Evolutionary conservation across 2,329 filamentous ascomycete species (phyloP).

Genomic region (Aspergillus caelatus): DNA sequence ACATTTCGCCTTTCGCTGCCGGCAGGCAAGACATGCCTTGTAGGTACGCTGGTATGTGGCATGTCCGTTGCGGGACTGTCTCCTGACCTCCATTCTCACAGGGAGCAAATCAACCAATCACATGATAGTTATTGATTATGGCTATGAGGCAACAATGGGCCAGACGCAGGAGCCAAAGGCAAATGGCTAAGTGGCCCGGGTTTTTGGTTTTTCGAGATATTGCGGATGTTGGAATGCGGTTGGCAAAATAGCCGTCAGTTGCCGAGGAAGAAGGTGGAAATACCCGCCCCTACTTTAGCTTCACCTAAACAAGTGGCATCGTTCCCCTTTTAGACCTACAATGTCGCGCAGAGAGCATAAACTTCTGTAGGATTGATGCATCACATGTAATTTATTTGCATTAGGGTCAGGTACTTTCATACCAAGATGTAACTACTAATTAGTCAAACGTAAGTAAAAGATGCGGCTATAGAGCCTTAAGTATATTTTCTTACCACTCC

Average conservation of each 20-base stretch:
- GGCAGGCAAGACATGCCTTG: slow-evolving; percentile 58
- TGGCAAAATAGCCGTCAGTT: slow-evolving; percentile 23
- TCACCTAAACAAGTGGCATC: not conserved
- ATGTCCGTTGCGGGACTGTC: slow-evolving; percentile 17
- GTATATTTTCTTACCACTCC: not conserved
- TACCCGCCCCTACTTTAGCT: slow-evolving; percentile 8
- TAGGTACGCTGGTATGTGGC: slow-evolving; percentile 54
- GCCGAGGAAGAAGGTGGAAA: slow-evolving; percentile 12
- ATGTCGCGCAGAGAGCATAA: not conserved
- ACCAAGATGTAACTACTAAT: not conserved
- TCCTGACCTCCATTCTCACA: slow-evolving; percentile 26
- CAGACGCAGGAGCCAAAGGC: not conserved
- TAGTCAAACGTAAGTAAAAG: too few species aligned
- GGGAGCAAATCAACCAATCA: slow-evolving; percentile 17
- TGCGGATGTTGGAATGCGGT: slow-evolving; percentile 6
- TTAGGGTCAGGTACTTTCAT: not conserved
- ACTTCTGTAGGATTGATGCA: not conserved
- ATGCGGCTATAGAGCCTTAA: too few species aligned
- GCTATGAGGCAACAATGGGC: not conserved
- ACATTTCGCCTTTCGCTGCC: slow-evolving; percentile 57
- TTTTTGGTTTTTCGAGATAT: slow-evolving; percentile 8
- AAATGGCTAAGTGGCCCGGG: not conserved
- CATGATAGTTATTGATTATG: not conserved
- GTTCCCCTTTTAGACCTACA: not conserved
- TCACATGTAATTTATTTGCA: not conserved